Conservation (phyloP, 371 early-diverging fungal genomes). For the Chytridium lagenaria region DNA sequence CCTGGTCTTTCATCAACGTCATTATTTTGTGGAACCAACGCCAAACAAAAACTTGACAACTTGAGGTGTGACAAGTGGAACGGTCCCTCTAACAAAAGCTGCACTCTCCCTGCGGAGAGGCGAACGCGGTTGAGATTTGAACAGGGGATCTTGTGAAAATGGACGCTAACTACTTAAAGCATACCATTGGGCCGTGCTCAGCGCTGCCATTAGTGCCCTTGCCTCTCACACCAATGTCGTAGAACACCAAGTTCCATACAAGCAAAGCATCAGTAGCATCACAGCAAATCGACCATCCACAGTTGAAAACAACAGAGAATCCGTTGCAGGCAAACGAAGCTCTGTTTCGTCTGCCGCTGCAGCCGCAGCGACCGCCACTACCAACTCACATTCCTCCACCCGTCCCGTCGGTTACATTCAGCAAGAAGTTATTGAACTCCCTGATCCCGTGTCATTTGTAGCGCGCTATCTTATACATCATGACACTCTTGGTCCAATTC, state of each 20-base stretch:
- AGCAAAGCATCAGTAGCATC: neutral
- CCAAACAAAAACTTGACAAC: no score
- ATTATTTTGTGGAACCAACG: no score
- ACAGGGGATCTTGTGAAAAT: no score
- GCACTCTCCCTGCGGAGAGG: no score
- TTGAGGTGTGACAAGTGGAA: no score
- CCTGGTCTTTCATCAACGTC: no score
- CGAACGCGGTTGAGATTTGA: no score
- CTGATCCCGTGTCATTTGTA: neutral
- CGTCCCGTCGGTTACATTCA: neutral
- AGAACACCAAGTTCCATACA: neutral
- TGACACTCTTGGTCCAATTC: neutral
- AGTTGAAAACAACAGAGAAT: neutral
- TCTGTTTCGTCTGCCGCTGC: neutral
- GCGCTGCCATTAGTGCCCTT: conserved; percentile 36
- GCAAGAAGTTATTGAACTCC: neutral
- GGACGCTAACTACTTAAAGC: conserved; percentile 52
- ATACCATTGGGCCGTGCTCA: conserved; percentile 44
- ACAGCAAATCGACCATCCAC: neutral
- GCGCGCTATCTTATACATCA: conserved; percentile 1
- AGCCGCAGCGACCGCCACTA: no score
- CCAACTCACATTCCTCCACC: neutral
- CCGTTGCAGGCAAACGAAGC: neutral
- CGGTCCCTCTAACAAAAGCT: no score
- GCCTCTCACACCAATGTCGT: conserved; percentile 21